Evolutionary conservation across 2,329 filamentous ascomycete species (phyloP), one percentile per base, ranked within the genome.

Genomic region (Nemania sp.): DNA sequence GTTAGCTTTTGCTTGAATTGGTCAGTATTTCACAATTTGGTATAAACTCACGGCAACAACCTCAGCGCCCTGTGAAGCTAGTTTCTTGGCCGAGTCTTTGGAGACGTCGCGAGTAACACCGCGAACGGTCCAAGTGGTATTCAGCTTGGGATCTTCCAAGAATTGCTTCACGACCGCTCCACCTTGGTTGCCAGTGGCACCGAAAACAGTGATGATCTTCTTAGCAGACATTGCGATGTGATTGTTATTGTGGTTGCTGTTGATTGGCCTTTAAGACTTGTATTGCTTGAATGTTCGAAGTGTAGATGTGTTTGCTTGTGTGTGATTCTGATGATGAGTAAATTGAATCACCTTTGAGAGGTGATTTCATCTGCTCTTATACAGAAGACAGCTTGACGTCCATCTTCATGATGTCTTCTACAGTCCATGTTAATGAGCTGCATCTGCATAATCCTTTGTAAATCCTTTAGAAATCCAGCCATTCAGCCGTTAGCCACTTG

Each of bases 111-210:
- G 79, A 2, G 82, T 83, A 17, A 86, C 72, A 41, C 73, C 83
- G 24, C 82, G 79, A 33, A 86, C 70, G 5, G 70, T 65, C 72
- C 77, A 84, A 34, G 75, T 66, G 39, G 73, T 69, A n/a, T 71
- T 73, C 1, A 80, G 70, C 42, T 75, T 69, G 0, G 77, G 51
- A 41, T 73, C 69, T 31, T 61, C 62, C 34, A 73, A 60, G 57
- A 73, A 73, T 3, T 67, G 62, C 73, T 70, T 20, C 45, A 81
- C 77, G 40, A 86, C 74, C 7, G 79, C 80, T 57, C 80, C 78
- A 43, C 84, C 84, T 69, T 87, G 83, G 54, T 79, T 77, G 53
- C 83, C 81, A 15, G 82, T 86, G 37, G 81, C 78, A 23, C 82
- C 82, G 61, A 85, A 79, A 11, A 86, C 73, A 39, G 77, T 78